Base-by-base conservation (phyloP, 2,329 filamentous ascomycete species). In the Pseudogymnoascus sp. region DNA sequence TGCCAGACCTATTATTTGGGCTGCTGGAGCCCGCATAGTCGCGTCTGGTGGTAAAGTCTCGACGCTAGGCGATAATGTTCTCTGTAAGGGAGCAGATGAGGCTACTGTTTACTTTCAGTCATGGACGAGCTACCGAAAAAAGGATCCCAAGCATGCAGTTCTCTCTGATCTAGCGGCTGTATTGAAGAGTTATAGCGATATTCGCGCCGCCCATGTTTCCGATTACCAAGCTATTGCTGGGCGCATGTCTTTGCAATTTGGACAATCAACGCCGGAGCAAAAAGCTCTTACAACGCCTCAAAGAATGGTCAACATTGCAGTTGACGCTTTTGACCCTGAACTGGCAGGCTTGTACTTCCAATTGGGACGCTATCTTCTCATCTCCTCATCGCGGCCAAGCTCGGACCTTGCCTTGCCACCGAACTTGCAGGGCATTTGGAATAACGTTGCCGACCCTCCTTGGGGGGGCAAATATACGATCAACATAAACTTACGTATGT, bases 361-460 rank as follows among this genome's bases (percentile, higher is more conserved):
- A 9, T 72, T 72, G 21, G 72, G 73, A 0, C 66, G 72, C n/a
- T 73, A 75, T 63, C 68, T 75, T 15, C 68, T 77, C 9, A 68
- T 76, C 35, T 62, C 70, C 31, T 68, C 70, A n/a, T 71, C 69
- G 13, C 68, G 70, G 29, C 62, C 67, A 9, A 68, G 65, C 17
- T 70, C 69, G 1, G 6, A 41, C 4, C 38, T 15, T 15, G 38
- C 38, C 15, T 66, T 79, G 5, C 77, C 78, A 0, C 74, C 77
- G 3, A 79, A 76, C 38, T 71, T 79, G 1, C 78, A 80, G 63
- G 77, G 77, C 1, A 74, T 78, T 39, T 79, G 76, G 77, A 78
- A 77, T 62, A 66, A 73, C 1, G 68, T 73, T 7, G 75, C 75
- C 62, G 67, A 68, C 6, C 76, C 76, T 1, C 67, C 74, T 5